Conservation (phyloP, 768 basidiomycete genomes). For the Termitomyces heimii region DNA sequence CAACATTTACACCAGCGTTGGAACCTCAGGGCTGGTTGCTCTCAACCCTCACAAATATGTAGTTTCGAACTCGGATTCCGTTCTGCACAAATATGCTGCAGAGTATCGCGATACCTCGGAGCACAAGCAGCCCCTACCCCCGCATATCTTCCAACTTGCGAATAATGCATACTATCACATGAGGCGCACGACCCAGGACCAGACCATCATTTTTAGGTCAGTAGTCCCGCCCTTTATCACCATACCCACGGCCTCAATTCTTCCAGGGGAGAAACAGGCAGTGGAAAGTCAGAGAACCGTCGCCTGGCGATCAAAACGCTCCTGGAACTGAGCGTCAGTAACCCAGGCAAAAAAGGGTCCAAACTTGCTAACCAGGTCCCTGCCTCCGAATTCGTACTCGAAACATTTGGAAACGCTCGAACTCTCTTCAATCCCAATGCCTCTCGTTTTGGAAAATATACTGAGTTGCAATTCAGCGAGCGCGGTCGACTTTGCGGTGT, state of each 20-base stretch:
- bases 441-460: constrained; percentile 96
- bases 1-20: constrained; percentile 71
- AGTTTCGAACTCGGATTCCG: constrained; percentile 73
- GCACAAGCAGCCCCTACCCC: constrained; percentile 56
- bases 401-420: constrained; percentile 90
- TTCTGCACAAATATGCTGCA: constrained; percentile 80
- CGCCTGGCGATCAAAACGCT: constrained; percentile 88
- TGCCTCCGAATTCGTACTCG: constrained; percentile 91
- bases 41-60: constrained; percentile 95
- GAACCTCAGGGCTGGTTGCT: constrained; percentile 70
- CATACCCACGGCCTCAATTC: background rate
- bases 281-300: constrained; percentile 90
- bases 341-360: constrained; percentile 89
- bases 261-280: constrained; percentile 81
- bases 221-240: constrained; percentile 18
- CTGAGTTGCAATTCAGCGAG: constrained; percentile 94
- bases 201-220: constrained; percentile 81
- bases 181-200: constrained; percentile 90
- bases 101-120: constrained; percentile 76
- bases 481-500: constrained; percentile 83
- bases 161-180: constrained; percentile 95
- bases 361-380: constrained; percentile 86
- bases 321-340: constrained; percentile 84
- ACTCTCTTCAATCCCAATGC: constrained; percentile 93
- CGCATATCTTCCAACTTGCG: constrained; percentile 90